A percentile compares a stretch with the other conserved stretches of the same genome.
These are phyloP conservation scores for Nannochloropsis oceanica DNA, from an alignment of 108 stramenopile genomes.

Conservation along the genomic window DNA sequence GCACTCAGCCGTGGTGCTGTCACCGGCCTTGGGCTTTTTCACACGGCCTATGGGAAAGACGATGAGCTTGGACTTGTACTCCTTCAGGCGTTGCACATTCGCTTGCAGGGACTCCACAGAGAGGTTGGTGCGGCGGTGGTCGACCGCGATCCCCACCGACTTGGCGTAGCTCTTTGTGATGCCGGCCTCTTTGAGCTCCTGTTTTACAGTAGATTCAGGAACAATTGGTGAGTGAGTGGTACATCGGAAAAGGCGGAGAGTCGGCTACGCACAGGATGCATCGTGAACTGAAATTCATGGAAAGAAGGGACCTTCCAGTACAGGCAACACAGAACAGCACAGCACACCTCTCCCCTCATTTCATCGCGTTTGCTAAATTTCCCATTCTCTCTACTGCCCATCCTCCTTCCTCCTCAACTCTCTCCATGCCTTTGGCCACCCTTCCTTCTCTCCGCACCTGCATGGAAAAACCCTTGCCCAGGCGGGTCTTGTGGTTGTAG, in stretches of 20 bases:
- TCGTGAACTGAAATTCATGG: neutral
- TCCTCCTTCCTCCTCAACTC: neutral
- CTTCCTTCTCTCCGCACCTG: neutral
- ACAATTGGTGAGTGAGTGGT: neutral
- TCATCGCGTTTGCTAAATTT: too few species aligned
- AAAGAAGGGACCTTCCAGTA: neutral
- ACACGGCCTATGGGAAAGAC: constrained; percentile 61
- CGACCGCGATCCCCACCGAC: constrained; percentile 92
- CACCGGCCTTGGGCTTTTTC: constrained; percentile 61
- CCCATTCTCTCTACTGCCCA: neutral
- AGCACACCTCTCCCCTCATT: too few species aligned
- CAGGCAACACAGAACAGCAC: too few species aligned
- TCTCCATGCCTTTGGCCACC: neutral
- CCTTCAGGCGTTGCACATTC: constrained; percentile 86
- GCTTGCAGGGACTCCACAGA: constrained; percentile 55
- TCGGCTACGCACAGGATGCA: neutral
- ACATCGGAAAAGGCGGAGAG: neutral
- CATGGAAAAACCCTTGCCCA: constrained; percentile 88
- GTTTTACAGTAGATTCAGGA: neutral
- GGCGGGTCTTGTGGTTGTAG: constrained; percentile 82
- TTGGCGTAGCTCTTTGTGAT: constrained; percentile 62
- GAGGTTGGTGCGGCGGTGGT: constrained; percentile 77
- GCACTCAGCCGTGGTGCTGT: constrained; percentile 50
- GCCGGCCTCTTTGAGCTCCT: constrained; percentile 55
- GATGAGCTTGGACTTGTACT: constrained; percentile 84